Conservation (phyloP, 352 stramenopile species). For the Bremia lactucae region DNA sequence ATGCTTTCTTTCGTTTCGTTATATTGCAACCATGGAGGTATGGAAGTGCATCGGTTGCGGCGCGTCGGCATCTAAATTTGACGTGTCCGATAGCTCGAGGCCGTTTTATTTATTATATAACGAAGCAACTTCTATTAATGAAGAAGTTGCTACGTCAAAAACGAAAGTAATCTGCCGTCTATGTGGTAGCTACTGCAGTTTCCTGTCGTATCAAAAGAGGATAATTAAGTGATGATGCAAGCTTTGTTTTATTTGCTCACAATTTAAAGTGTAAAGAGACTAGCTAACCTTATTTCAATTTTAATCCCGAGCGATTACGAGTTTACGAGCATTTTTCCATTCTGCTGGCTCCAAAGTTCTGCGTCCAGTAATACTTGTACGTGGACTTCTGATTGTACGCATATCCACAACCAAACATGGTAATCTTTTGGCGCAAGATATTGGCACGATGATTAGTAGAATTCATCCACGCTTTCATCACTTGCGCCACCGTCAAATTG, state of each 20-base stretch:
- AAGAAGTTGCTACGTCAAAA: conserved; percentile 1
- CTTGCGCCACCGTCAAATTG: conserved; percentile 21
- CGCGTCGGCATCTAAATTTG: conserved; percentile 44
- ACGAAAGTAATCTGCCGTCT: conserved; percentile 52
- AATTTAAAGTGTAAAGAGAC: background rate
- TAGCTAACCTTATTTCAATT: background rate
- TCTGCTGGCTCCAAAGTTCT: conserved; percentile 32
- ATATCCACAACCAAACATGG: conserved; percentile 28
- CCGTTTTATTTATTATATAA: conserved; percentile 64
- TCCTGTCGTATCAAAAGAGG: conserved; percentile 46
- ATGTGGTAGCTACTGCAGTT: conserved; percentile 72
- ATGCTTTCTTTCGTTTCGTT: conserved; percentile 69
- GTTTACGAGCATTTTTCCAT: conserved; percentile 18
- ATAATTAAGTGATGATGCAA: background rate
- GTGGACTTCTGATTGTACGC: conserved; percentile 17
- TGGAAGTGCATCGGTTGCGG: conserved; percentile 81
- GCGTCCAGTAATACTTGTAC: conserved; percentile 50
- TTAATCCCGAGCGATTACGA: background rate
- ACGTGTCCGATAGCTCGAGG: conserved; percentile 22
- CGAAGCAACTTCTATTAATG: too few relatives aligned
- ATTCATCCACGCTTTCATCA: conserved; percentile 47
- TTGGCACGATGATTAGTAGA: conserved; percentile 39
- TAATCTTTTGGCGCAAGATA: conserved; percentile 29
- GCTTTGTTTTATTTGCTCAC: background rate
- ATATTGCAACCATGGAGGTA: conserved; percentile 48